Conservation (phyloP, 1,284 basidiomycete species). For the Cutaneotrichosporon arboriforme region DNA sequence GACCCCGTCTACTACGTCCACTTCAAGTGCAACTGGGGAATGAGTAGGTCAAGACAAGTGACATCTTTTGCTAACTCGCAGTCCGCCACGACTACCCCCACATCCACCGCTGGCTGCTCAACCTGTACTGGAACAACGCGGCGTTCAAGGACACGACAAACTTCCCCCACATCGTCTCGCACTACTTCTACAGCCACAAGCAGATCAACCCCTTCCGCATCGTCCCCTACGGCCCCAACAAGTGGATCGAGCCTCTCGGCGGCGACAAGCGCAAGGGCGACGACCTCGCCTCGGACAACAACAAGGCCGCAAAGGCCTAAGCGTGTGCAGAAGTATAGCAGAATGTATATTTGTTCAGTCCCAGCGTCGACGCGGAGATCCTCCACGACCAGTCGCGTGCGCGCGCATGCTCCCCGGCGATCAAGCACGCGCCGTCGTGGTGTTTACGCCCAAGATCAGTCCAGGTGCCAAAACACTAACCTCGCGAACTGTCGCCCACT, state of each 20-base stretch:
- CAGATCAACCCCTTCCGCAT: slow-evolving; percentile 69
- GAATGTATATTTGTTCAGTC: not conserved
- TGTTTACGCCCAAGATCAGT: too few relatives aligned
- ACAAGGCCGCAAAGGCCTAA: slow-evolving; percentile 11
- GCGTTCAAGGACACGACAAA: slow-evolving; percentile 85
- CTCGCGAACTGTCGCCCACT: not conserved
- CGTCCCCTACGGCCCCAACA: slow-evolving; percentile 68
- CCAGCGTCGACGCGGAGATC: too few relatives aligned
- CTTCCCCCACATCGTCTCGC: slow-evolving; percentile 75
- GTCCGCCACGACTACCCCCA: slow-evolving; percentile 68
- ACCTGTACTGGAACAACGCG: slow-evolving; percentile 82
- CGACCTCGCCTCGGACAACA: not conserved
- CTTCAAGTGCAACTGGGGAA: slow-evolving; percentile 89
- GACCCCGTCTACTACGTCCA: slow-evolving; percentile 85
- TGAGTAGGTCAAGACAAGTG: slow-evolving; percentile 31
- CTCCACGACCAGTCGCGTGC: too few relatives aligned
- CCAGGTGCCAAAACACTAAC: not conserved
- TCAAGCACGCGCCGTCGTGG: too few relatives aligned
- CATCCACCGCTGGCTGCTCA: slow-evolving; percentile 74
- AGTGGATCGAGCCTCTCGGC: slow-evolving; percentile 60
- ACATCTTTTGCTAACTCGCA: slow-evolving; percentile 1
- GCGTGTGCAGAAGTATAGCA: not conserved
- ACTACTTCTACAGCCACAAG: slow-evolving; percentile 58
- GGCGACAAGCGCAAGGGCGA: slow-evolving; percentile 18
- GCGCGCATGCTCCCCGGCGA: too few relatives aligned